Conservation (phyloP, 306 rosid genomes). For the Senna tora region DNA sequence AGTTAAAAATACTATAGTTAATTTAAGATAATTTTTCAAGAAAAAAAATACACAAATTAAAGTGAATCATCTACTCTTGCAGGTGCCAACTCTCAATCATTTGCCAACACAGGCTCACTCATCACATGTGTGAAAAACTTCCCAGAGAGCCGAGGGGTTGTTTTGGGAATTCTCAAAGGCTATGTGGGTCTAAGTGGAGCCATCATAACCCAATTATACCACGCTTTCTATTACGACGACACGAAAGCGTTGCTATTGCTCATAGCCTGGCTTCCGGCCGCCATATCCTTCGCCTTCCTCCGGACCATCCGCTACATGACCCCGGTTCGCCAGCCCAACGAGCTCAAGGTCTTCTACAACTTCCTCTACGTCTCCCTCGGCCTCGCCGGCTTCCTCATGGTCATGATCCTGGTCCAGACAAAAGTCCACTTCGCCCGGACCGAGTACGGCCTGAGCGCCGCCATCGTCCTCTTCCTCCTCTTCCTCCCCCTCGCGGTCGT, state of each 20-base stretch:
- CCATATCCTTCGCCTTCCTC: slow-evolving; percentile 53
- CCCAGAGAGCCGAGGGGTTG: slow-evolving; percentile 64
- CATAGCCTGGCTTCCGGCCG: slow-evolving; percentile 76
- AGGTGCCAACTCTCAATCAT: not conserved
- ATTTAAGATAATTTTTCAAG: too few relatives aligned
- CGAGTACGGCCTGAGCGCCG: slow-evolving; percentile 52
- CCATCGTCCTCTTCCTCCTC: slow-evolving; percentile 49
- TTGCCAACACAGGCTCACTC: slow-evolving; percentile 60
- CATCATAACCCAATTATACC: slow-evolving; percentile 68
- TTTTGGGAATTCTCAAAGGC: slow-evolving; percentile 68
- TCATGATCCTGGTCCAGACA: slow-evolving; percentile 56
- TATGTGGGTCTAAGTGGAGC: slow-evolving; percentile 76
- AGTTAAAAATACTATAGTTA: too few relatives aligned
- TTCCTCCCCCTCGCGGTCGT: slow-evolving; percentile 63
- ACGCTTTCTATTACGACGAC: slow-evolving; percentile 60
- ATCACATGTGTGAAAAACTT: slow-evolving; percentile 82
- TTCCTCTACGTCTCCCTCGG: slow-evolving; percentile 62
- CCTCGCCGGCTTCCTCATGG: slow-evolving; percentile 61
- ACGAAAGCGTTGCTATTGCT: slow-evolving; percentile 55
- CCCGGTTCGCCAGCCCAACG: slow-evolving; percentile 44
- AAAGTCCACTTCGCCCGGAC: slow-evolving; percentile 37
- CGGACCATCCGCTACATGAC: slow-evolving; percentile 52
- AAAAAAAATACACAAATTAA: too few relatives aligned
- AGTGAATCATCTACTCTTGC: not conserved
- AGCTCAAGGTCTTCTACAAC: slow-evolving; percentile 57